These are phyloP conservation scores for Ceratobasidium sp. DNA, from an alignment of 1,284 basidiomycete genomes.

Conservation along the genomic window DNA sequence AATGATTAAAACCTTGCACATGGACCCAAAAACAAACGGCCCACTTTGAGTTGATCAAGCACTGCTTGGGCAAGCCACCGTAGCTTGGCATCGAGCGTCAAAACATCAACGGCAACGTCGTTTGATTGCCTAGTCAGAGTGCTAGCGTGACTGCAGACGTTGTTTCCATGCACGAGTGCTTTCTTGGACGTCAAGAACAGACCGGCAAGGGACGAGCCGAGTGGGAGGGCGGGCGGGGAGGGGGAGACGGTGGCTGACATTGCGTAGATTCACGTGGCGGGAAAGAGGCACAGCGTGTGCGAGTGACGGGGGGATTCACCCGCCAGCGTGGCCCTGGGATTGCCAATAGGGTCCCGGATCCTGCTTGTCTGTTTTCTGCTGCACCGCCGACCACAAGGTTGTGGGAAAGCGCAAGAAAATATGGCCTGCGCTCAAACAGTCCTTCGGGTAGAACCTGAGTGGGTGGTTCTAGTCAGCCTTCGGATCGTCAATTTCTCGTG, in stretches of 20 bases:
- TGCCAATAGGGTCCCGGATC: conserved; percentile 28
- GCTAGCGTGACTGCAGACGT: conserved; percentile 66
- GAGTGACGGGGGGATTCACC: not conserved
- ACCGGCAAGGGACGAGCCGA: conserved; percentile 59
- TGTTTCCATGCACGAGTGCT: conserved; percentile 74
- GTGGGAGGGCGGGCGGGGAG: conserved; percentile 10
- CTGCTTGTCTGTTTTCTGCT: conserved; percentile 5
- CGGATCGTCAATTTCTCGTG: conserved; percentile 43
- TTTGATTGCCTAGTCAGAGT: conserved; percentile 49
- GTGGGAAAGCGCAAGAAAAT: conserved; percentile 23
- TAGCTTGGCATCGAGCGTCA: conserved; percentile 76
- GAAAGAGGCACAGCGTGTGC: not conserved
- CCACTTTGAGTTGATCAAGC: conserved; percentile 73
- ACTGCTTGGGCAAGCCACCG: conserved; percentile 75
- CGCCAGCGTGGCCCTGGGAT: conserved; percentile 10
- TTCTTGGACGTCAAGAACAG: conserved; percentile 79
- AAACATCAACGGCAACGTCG: conserved; percentile 66
- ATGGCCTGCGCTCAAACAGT: conserved; percentile 16
- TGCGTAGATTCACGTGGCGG: conserved; percentile 36
- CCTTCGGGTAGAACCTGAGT: conserved; percentile 25
- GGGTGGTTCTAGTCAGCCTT: conserved; percentile 37
- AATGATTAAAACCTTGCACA: conserved; percentile 4
- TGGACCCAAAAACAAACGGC: conserved; percentile 29
- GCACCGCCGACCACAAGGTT: conserved; percentile 27
- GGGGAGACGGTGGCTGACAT: conserved; percentile 33